Conservation (phyloP, 257 asterid genomes). For the Ocimum tenuiflorum region DNA sequence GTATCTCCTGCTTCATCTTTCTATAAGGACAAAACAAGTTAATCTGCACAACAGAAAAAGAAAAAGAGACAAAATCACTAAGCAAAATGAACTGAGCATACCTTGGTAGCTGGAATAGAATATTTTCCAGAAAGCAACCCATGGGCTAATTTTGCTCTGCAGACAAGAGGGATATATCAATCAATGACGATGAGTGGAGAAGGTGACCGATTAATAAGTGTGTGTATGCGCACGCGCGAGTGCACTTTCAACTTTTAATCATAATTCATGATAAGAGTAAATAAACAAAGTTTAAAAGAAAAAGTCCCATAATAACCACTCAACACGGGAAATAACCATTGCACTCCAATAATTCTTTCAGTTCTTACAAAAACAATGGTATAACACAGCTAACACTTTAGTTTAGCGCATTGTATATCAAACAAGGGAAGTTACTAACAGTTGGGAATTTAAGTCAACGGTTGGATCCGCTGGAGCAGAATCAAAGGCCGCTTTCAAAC, state of each 20-base stretch:
- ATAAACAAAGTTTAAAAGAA: not conserved
- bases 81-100: constrained; percentile 23
- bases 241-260: not conserved
- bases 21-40: constrained; percentile 29
- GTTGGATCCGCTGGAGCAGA: constrained; percentile 92
- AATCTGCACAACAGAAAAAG: constrained; percentile 10
- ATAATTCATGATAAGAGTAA: not conserved
- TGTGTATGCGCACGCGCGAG: not conserved
- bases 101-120: constrained; percentile 68
- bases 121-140: constrained; percentile 95
- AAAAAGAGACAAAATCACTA: constrained; percentile 3
- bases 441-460: constrained; percentile 83
- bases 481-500: constrained; percentile 63
- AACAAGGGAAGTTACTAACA: constrained; percentile 50
- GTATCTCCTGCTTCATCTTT: constrained; percentile 36
- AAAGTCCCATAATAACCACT: not conserved
- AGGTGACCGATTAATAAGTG: not conserved
- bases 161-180: constrained; percentile 16
- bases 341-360: constrained; percentile 3
- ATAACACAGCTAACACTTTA: not conserved
- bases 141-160: constrained; percentile 88
- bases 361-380: not conserved
- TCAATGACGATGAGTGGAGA: constrained; percentile 5
- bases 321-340: not conserved
- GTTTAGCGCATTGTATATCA: not conserved